A percentile compares a stretch with the other conserved stretches of the same genome.
These are phyloP conservation scores for Polyporus tsugae DNA, from an alignment of 1,284 basidiomycete genomes.

Conservation along the genomic window DNA sequence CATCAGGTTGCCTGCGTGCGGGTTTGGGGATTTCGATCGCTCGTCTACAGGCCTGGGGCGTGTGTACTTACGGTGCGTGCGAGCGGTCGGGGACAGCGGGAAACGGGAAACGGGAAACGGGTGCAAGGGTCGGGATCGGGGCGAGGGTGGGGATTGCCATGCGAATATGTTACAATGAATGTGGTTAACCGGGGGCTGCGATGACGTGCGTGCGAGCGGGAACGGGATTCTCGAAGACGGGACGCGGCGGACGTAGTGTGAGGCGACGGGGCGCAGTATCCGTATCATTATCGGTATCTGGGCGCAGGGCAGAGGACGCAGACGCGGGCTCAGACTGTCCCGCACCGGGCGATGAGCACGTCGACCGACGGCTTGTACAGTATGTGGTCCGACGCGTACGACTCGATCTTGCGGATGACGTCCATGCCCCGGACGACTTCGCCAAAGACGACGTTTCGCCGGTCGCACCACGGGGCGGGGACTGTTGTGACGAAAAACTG, in stretches of 20 bases:
- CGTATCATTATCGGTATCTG: not conserved
- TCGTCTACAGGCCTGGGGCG: not conserved
- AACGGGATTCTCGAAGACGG: not conserved
- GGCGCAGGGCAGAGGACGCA: not conserved
- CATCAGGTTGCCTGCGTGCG: not conserved
- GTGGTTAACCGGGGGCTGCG: slow-evolving; percentile 2
- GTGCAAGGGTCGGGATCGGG: not conserved
- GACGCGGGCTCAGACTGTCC: slow-evolving; percentile 21
- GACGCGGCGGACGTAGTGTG: not conserved
- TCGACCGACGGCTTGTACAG: slow-evolving; percentile 45
- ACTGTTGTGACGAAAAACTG: slow-evolving; percentile 79
- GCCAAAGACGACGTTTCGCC: slow-evolving; percentile 62
- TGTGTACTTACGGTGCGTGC: not conserved
- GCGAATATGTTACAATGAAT: slow-evolving; percentile 6
- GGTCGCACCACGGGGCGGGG: slow-evolving; percentile 64
- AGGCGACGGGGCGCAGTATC: not conserved
- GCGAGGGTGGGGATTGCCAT: not conserved
- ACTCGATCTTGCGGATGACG: slow-evolving; percentile 51
- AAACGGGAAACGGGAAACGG: not conserved
- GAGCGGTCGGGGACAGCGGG: not conserved
- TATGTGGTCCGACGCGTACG: slow-evolving; percentile 45
- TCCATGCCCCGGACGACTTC: slow-evolving; percentile 50
- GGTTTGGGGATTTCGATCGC: not conserved
- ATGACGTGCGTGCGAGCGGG: slow-evolving; percentile 2
- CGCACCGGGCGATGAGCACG: slow-evolving; percentile 42